Evolutionary conservation across 2,329 filamentous ascomycete genomes (phyloP), one percentile per base, ranked within the genome.

Genomic region (Ceratocystiopsis minuta): DNA sequence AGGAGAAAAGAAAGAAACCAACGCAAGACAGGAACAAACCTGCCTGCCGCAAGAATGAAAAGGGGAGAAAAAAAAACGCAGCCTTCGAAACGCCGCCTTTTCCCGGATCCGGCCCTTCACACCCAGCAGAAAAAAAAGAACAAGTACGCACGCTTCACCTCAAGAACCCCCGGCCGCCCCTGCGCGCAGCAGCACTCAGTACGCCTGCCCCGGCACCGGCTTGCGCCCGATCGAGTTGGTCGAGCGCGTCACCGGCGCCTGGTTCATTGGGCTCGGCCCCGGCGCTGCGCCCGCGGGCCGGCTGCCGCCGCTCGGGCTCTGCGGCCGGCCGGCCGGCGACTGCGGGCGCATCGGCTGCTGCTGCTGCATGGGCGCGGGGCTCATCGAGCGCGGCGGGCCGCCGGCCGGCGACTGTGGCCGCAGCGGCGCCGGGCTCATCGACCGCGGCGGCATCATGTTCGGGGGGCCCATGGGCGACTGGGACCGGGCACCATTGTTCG

Each of bases 201-300:
- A 66, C 4, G 68, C 67, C 54, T 72, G 68, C 33, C 68, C 68
- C 6, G 70, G 68, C 35, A 75, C 65, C 20, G 71, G 68, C 54
- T 75, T 75, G 43, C 70, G 65, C 49, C 57, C 62, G 45, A 72
- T 60, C 20, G 64, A 58, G 35, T 60, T 63, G 28, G 61, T 17
- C 14, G 41, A 34, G 2, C 45, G 45, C 39, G 39, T 34, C 17
- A 36, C 24, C 24, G 24, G 24, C 24, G 4, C 36, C 35, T 40
- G 34, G 50, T 62, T 65, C 62, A 69, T 65, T 6, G 63, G 62
- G 48, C 63, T 62, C 38, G 64, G 56, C 43, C 66, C 64, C 3
- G 64, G 58, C 33, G 63, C 63, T 20, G 46, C 54, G 59, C 47
- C 55, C 52, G 20, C 33, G 3, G 32, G 32, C 13, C 32, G 32